These are phyloP conservation scores for Acorus calamus DNA, from an alignment of 106 monocot genomes.

Conservation along the genomic window DNA sequence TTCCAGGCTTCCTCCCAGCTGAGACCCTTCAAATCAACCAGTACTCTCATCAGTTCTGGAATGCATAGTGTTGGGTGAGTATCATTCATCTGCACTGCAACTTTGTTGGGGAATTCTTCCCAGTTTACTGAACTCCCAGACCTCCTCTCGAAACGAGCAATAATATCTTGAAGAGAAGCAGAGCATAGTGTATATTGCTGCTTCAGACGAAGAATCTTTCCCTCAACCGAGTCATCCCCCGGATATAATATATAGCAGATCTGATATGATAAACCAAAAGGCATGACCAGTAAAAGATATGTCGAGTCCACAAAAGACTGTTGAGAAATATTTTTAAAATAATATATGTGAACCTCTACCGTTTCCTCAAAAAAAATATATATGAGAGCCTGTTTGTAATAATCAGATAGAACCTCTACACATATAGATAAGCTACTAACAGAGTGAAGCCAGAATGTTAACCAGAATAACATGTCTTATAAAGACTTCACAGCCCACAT, in stretches of 20 bases:
- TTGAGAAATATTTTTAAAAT: neutral
- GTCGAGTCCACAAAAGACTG: neutral
- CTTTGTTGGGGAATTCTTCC: conserved; percentile 85
- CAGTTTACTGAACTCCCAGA: conserved; percentile 61
- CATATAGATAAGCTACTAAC: too few species aligned
- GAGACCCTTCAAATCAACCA: conserved; percentile 79
- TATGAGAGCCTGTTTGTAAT: too few species aligned
- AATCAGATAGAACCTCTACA: too few species aligned
- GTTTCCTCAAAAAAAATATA: too few species aligned
- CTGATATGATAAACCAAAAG: conserved; percentile 14
- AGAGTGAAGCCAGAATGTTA: too few species aligned
- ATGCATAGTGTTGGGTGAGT: conserved; percentile 98
- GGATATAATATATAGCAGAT: conserved; percentile 94
- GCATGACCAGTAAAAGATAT: neutral
- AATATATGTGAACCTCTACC: too few species aligned
- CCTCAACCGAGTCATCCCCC: conserved; percentile 87
- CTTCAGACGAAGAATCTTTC: conserved; percentile 91
- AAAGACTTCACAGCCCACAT: neutral
- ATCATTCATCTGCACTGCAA: conserved; percentile 99
- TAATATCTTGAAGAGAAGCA: conserved; percentile 96
- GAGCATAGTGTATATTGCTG: conserved; percentile 97
- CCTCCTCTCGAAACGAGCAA: conserved; percentile 88
- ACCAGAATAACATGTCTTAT: too few species aligned
- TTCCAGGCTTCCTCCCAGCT: conserved; percentile 87
- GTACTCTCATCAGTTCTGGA: conserved; percentile 87